Percentiles rank a stretch among this genome's conserved stretches.
Conservation (phyloP, 805 yeast genomes). For the Starmerella geochares region DNA sequence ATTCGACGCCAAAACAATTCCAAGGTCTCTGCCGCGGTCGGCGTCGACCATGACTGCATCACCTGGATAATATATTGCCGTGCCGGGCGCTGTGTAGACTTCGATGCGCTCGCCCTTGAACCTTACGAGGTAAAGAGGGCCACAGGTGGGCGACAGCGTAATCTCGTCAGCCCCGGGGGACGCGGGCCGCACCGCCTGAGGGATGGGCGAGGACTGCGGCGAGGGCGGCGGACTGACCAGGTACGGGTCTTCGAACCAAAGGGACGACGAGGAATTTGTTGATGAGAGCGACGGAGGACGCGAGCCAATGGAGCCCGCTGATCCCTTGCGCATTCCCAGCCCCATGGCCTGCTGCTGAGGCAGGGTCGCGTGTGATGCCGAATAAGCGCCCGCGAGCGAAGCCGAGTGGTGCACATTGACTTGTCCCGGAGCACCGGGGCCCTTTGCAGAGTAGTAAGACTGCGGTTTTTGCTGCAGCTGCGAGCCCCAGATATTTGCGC, state of each 20-base stretch:
- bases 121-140: slow-evolving; percentile 49
- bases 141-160: slow-evolving; percentile 20
- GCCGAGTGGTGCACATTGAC: background rate
- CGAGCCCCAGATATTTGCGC: slow-evolving; percentile 7
- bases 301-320: slow-evolving; percentile 1
- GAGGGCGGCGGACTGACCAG: slow-evolving; percentile 16
- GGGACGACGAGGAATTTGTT: slow-evolving; percentile 1
- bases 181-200: background rate
- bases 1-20: slow-evolving; percentile 49
- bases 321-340: background rate
- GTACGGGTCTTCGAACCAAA: slow-evolving; percentile 14
- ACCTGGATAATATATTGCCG: slow-evolving; percentile 36
- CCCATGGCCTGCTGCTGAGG: background rate
- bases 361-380: background rate
- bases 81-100: slow-evolving; percentile 53
- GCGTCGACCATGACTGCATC: slow-evolving; percentile 77
- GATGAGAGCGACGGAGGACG: slow-evolving; percentile 4
- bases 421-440: background rate
- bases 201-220: slow-evolving; percentile 1
- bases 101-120: slow-evolving; percentile 75
- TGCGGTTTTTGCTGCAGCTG: slow-evolving; percentile 3
- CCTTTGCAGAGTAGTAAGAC: background rate
- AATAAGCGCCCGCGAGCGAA: background rate
- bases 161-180: slow-evolving; percentile 5
- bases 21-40: slow-evolving; percentile 70